These are phyloP conservation scores for Eucalyptus erythrocorys DNA, from an alignment of 345 rosid species.

Conservation along the genomic window DNA sequence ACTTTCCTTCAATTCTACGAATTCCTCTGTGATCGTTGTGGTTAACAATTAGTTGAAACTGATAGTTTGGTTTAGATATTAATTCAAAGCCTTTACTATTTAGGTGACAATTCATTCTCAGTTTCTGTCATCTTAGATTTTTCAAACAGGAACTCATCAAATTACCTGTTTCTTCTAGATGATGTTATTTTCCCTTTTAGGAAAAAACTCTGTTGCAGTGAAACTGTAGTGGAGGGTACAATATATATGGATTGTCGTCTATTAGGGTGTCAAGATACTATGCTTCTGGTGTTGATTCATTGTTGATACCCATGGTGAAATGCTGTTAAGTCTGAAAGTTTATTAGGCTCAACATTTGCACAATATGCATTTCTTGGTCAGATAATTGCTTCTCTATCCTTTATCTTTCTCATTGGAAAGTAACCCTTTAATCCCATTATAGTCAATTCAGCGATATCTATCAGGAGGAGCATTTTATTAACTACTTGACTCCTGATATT, in stretches of 20 bases:
- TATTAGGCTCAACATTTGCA: background rate
- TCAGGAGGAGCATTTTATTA: constrained; percentile 79
- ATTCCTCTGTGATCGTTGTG: background rate
- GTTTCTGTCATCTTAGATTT: background rate
- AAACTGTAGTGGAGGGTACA: background rate
- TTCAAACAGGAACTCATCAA: background rate
- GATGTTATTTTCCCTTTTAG: background rate
- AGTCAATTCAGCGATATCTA: constrained; percentile 93
- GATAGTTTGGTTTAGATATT: background rate
- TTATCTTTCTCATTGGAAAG: background rate
- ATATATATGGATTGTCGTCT: background rate
- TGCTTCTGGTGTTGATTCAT: background rate
- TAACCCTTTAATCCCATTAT: constrained; percentile 5
- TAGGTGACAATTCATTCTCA: background rate
- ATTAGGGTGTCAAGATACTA: background rate
- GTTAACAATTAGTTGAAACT: background rate
- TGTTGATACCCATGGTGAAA: background rate
- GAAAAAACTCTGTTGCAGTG: background rate
- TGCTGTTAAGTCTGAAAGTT: background rate
- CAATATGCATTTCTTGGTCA: background rate
- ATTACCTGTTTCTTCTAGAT: background rate
- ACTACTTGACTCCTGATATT: constrained; percentile 71
- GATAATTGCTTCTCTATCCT: background rate
- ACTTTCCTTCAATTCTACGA: background rate
- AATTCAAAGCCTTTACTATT: background rate